Conservation (phyloP, 129 eudicot genomes). For the Kitagawia praeruptora region DNA sequence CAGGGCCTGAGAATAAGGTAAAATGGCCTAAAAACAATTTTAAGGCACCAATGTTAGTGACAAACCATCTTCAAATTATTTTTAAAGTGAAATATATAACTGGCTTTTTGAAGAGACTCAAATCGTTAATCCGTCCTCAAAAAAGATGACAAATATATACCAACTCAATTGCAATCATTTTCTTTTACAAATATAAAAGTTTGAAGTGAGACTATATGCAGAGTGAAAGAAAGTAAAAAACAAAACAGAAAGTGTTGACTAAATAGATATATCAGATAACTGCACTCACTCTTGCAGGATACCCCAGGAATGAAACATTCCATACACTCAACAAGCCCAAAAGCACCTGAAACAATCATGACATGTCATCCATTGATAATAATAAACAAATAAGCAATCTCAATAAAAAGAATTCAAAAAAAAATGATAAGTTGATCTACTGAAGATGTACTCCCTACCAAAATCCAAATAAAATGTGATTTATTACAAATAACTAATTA, state of each 20-base stretch:
- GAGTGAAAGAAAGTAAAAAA: neutral
- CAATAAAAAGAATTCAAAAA: neutral
- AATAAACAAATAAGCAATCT: neutral
- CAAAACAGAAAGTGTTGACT: neutral
- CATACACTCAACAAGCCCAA: constrained; percentile 90
- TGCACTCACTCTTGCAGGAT: constrained; percentile 93
- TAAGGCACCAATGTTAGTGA: neutral
- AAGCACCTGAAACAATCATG: constrained; percentile 60
- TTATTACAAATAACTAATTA: neutral
- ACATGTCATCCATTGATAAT: constrained; percentile 6
- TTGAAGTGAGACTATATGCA: neutral
- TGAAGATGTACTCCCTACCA: neutral
- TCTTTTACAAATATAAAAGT: neutral
- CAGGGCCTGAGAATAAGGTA: constrained; percentile 93
- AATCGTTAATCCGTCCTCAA: neutral
- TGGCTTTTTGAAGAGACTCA: too few relatives aligned
- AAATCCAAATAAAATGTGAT: neutral
- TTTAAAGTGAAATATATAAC: neutral
- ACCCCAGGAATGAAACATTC: constrained; percentile 96
- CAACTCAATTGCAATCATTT: neutral
- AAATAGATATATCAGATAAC: constrained; percentile 5
- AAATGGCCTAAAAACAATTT: constrained; percentile 56
- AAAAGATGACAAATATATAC: neutral
- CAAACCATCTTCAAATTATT: neutral
- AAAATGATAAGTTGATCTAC: neutral